These are phyloP conservation scores for Volutella citrinella DNA, from an alignment of 2,329 filamentous ascomycete species.

Conservation along the genomic window DNA sequence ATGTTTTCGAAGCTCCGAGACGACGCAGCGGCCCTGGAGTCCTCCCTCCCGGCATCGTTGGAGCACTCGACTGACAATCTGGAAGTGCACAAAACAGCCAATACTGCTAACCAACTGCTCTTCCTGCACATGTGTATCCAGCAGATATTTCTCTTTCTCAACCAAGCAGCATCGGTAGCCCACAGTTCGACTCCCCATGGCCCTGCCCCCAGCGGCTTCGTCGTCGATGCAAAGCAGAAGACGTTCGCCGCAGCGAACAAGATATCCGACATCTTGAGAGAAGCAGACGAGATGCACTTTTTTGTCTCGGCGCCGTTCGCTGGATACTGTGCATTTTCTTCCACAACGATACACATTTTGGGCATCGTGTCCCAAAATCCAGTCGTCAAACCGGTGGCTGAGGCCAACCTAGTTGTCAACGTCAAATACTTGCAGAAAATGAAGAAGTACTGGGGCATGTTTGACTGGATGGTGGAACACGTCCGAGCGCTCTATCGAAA, in stretches of 20 bases:
- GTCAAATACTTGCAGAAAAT: constrained; percentile 89
- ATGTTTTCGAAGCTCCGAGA: constrained; percentile 68
- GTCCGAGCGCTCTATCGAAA: constrained; percentile 83
- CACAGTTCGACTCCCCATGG: too few species aligned
- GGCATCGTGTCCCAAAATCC: constrained; percentile 86
- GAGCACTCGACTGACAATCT: constrained; percentile 79
- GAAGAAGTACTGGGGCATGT: constrained; percentile 99
- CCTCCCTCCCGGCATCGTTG: constrained; percentile 67
- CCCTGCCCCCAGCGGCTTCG: constrained; percentile 76
- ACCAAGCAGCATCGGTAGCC: constrained; percentile 77
- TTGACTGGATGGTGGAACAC: constrained; percentile 93
- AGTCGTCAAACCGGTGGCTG: constrained; percentile 71
- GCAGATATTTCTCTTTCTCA: constrained; percentile 86
- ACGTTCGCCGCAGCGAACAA: constrained; percentile 82
- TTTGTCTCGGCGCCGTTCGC: constrained; percentile 87
- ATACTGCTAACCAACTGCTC: constrained; percentile 85
- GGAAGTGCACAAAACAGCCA: constrained; percentile 77
- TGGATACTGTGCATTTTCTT: constrained; percentile 90
- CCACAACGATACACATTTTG: constrained; percentile 90
- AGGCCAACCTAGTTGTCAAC: constrained; percentile 81
- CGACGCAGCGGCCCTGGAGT: constrained; percentile 68
- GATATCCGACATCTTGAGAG: constrained; percentile 80
- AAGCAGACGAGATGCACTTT: constrained; percentile 65
- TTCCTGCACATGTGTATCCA: constrained; percentile 89
- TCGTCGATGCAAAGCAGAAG: constrained; percentile 69